These are phyloP conservation scores for Didymella keratinophila DNA, from an alignment of 2,329 filamentous ascomycete genomes.

Conservation along the genomic window DNA sequence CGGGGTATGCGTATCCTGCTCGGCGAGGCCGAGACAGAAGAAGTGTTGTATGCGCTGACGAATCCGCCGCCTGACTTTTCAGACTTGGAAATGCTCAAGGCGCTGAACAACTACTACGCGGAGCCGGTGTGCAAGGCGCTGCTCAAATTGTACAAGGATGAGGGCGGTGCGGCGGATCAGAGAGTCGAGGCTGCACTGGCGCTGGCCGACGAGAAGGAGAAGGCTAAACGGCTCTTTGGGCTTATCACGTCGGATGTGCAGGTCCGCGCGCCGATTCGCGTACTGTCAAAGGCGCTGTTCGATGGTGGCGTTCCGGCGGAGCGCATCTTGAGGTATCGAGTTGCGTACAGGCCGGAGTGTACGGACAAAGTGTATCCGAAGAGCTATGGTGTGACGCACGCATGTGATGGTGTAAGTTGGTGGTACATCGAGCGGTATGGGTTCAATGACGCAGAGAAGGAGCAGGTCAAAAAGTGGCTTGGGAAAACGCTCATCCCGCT, in stretches of 20 bases:
- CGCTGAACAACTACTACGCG: slow-evolving; percentile 17
- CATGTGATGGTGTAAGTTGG: slow-evolving; percentile 15
- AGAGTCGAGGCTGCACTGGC: slow-evolving; percentile 1
- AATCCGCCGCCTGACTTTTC: slow-evolving; percentile 11
- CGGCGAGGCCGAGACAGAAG: slow-evolving; percentile 15
- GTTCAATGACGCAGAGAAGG: slow-evolving; percentile 3
- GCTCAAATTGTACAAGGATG: slow-evolving; percentile 4
- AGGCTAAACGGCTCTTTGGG: slow-evolving; percentile 11
- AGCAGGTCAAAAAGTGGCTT: slow-evolving; percentile 8
- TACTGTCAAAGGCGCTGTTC: slow-evolving; percentile 12
- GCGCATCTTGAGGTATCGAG: slow-evolving; percentile 10
- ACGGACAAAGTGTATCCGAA: slow-evolving; percentile 10
- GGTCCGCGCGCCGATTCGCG: slow-evolving; percentile 14
- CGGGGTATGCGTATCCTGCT: slow-evolving; percentile 12
- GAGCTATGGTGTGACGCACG: slow-evolving; percentile 14
- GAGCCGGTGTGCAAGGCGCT: slow-evolving; percentile 8
- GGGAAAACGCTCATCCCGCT: slow-evolving; percentile 5
- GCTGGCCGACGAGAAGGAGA: background rate
- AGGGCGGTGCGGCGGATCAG: slow-evolving; percentile 6
- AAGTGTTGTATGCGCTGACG: slow-evolving; percentile 9
- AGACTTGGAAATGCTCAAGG: slow-evolving; percentile 7
- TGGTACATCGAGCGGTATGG: slow-evolving; percentile 14
- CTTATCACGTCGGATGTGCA: slow-evolving; percentile 18
- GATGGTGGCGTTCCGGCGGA: slow-evolving; percentile 10
- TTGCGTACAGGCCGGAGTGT: slow-evolving; percentile 15